Conservation (phyloP, 2,329 filamentous ascomycete species). For the Alternaria metachromatica region DNA sequence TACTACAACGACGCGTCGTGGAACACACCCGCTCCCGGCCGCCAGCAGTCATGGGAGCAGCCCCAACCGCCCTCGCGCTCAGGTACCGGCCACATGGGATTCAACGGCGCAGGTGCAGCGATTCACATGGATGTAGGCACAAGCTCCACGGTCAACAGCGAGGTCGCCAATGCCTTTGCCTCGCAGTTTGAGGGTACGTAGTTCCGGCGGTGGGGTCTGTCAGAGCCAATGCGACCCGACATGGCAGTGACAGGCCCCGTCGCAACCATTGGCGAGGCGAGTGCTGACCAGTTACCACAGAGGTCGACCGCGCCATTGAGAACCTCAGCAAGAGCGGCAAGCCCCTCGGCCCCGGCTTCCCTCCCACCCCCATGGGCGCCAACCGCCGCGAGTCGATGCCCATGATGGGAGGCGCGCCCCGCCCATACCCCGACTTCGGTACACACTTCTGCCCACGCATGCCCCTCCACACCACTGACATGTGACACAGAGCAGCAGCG, state of each 20-base stretch:
- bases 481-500: slow-evolving; percentile 64
- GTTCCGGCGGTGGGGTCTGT: background rate
- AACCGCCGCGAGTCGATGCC: slow-evolving; percentile 83
- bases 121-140: slow-evolving; percentile 64
- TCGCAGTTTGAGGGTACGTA: slow-evolving; percentile 88
- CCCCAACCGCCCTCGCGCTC: slow-evolving; percentile 75
- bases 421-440: slow-evolving; percentile 66
- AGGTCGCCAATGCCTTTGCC: slow-evolving; percentile 79
- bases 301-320: slow-evolving; percentile 94
- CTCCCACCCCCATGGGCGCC: slow-evolving; percentile 47
- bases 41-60: slow-evolving; percentile 75
- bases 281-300: slow-evolving; percentile 56
- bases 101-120: slow-evolving; percentile 18
- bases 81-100: slow-evolving; percentile 57
- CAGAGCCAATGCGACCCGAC: slow-evolving; percentile 2
- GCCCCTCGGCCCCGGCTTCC: slow-evolving; percentile 66
- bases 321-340: slow-evolving; percentile 98
- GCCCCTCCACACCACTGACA: slow-evolving; percentile 16
- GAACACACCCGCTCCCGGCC: slow-evolving; percentile 65
- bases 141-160: slow-evolving; percentile 69
- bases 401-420: slow-evolving; percentile 62
- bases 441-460: slow-evolving; percentile 32
- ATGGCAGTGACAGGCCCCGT: slow-evolving; percentile 5
- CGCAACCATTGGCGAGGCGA: background rate
- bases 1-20: slow-evolving; percentile 73